Conservation (phyloP, 495 filamentous ascomycete species). For the Aspergillus bridgeri region DNA sequence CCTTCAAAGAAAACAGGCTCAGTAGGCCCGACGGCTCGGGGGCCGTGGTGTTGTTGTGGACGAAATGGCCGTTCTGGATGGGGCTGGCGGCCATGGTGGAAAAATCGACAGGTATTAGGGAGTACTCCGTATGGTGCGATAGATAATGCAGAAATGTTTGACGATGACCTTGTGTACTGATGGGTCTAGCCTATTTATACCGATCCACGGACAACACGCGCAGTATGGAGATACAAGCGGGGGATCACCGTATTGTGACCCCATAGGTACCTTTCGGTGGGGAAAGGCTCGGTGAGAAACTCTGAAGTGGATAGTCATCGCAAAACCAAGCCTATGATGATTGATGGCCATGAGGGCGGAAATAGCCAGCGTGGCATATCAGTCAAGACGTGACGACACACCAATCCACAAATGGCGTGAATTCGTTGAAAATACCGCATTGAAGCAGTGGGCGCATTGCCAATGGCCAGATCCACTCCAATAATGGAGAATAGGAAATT, state of each 20-base stretch:
- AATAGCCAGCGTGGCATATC: background rate
- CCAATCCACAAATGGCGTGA: background rate
- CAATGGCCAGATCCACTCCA: background rate
- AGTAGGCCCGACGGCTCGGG: slow-evolving; percentile 56
- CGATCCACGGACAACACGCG: background rate
- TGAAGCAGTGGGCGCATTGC: background rate
- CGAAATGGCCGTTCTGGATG: slow-evolving; percentile 42
- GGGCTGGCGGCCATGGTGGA: slow-evolving; percentile 18
- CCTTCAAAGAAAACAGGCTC: slow-evolving; percentile 68
- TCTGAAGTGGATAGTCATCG: background rate
- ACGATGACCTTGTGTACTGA: background rate
- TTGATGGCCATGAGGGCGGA: background rate
- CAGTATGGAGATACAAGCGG: background rate
- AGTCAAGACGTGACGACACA: background rate
- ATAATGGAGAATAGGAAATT: no score
- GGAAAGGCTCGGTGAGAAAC: background rate
- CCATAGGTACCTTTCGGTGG: background rate
- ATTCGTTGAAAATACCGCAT: background rate
- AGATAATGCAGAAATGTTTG: no score
- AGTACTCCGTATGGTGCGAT: no score
- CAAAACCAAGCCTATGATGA: background rate
- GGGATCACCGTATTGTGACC: background rate
- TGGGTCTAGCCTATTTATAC: background rate
- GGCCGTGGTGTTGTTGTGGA: slow-evolving; percentile 49
- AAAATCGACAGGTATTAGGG: no score